These are phyloP conservation scores for Neoboletus brunneissimus DNA, from an alignment of 768 basidiomycete genomes.

Conservation along the genomic window DNA sequence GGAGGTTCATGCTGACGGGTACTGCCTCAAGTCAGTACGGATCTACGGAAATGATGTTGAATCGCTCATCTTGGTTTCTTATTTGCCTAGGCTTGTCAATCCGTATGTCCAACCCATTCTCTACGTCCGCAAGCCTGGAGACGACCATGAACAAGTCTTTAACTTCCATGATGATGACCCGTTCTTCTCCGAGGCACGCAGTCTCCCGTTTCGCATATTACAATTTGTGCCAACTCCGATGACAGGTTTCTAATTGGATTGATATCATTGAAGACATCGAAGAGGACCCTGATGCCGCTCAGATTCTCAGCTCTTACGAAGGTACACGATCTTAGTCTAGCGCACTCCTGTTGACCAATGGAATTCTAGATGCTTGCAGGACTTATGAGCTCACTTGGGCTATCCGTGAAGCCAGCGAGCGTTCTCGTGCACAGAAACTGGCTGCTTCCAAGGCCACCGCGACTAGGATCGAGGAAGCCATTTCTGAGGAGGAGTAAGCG, in stretches of 20 bases:
- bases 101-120: constrained; percentile 92
- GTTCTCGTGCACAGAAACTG: constrained; percentile 49
- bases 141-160: constrained; percentile 68
- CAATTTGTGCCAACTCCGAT: background rate
- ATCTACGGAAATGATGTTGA: constrained; percentile 5
- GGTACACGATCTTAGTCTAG: constrained; percentile 41
- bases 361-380: constrained; percentile 66
- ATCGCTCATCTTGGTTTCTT: constrained; percentile 7
- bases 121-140: constrained; percentile 80
- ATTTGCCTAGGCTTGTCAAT: constrained; percentile 68
- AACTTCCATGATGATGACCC: constrained; percentile 83
- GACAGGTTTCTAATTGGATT: constrained; percentile 73
- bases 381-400: constrained; percentile 95
- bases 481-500: constrained; percentile 27
- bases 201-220: background rate
- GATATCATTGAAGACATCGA: constrained; percentile 89
- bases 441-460: constrained; percentile 35
- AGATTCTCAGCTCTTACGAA: constrained; percentile 82
- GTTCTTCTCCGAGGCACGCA: constrained; percentile 81
- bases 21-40: constrained; percentile 65
- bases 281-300: constrained; percentile 74
- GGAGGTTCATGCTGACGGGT: constrained; percentile 93
- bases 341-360: background rate
- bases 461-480: constrained; percentile 24
- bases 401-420: constrained; percentile 77